Evolutionary conservation across 129 eudicot species (phyloP), one percentile per base, ranked within the genome.

Genomic region (Ambrosia trifida): DNA sequence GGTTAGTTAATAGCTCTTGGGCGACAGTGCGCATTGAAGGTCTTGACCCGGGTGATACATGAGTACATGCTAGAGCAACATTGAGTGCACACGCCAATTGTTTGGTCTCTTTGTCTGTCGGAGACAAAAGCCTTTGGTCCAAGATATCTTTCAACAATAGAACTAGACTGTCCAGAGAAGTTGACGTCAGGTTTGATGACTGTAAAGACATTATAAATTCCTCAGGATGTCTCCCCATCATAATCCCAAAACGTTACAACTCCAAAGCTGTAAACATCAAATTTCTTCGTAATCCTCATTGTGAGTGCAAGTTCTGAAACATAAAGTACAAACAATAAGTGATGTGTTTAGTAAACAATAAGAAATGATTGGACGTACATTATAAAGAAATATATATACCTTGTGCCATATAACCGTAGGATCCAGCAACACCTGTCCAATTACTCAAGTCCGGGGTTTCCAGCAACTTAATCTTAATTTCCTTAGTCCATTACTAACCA

Each of bases 331-430:
- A 80, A 41, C 54, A n/a, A 28, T 9, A 79, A 54, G 19, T 12
- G 38, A n/a, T 41, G 1, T 41, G 40, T 4, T 44, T 8, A 24
- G 44, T 16, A 14, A 9, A 33, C 43, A 36, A 36, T 36, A 36
- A 36, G 41, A 8, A 36, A 36, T 36, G 41, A 4, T 36, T 36
- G 41, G 41, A 8, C 7, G 41, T 36, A 36, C 41, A 36, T 36
- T 36, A 0, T 36, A 36, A 36, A 36, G 11, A 59, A 40, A 43
- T 14, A 32, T 19, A 46, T 17, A 41, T 83, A 90, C 99, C 97
- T 82, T 97, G 99, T 70, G 99, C 99, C 95, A 94, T 90, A 59
- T 94, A 94, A 32, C 97, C 96, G 30, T 94, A 94, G 7, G 99
- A 85, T 30, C 99, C 99, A 4, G 89, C 97, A 11, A 82, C 85